Evolutionary conservation across 2,329 filamentous ascomycete species (phyloP), one percentile per base, ranked within the genome.

Genomic region (Fusarium sp.): DNA sequence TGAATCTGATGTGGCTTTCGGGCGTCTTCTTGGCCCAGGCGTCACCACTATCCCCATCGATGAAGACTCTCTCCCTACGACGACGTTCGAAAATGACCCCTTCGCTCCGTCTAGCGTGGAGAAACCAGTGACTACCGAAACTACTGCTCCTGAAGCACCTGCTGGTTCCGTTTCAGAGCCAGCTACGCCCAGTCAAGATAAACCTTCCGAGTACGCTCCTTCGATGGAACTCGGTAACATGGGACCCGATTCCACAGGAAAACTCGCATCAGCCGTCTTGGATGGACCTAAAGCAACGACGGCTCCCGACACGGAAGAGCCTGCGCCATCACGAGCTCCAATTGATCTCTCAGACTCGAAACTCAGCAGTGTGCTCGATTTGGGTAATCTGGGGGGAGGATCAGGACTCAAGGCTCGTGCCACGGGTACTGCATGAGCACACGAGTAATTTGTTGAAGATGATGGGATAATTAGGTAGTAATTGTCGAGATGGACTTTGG

Each of bases 301-400:
- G 3, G 67, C 64, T 6, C 67, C 73, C 19, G 67, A 73, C 9
- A 62, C 56, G 4, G 56, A 65, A 34, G 63, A 63, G 15, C 74
- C 72, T 4, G 61, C 73, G 10, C 65, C 44, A 7, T 51, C 57
- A 5, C 46, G 61, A 17, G 34, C 24, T 26, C 65, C 73, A 1
- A 79, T 84, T 58, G 76, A 84, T 62, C 61, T 84, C 10, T 80
- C 77, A 33, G 81, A 80, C 10, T 58, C 84, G 60, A 78, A 75
- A 8, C 75, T 86, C 47, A 81, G 76, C 69, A 85, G 80, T 58
- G 73, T 78, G 45, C 73, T 86, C 42, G 77, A 82, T 50, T 74
- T 86, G 13, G 84, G 84, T 31, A 84, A 81, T 57, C 72, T 85
- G 49, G 70, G 45, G 4, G 65, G 64, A 36, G 61, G 62, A 8